Conservation (phyloP, 2,329 filamentous ascomycete species). For the Hortaea sp. region DNA sequence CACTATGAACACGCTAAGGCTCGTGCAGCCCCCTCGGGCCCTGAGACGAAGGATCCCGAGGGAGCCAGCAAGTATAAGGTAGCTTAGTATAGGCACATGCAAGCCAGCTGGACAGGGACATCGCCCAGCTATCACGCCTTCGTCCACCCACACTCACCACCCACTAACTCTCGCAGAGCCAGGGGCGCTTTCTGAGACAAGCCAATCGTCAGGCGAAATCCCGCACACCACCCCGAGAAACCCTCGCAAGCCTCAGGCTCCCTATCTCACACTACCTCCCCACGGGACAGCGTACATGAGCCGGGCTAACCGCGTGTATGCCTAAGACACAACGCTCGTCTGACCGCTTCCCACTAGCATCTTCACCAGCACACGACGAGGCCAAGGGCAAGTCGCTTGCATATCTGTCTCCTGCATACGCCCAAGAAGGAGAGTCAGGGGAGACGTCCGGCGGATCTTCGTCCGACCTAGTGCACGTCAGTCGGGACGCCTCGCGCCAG, state of each 20-base stretch:
- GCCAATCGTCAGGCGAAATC: not conserved
- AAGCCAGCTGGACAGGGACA: not conserved
- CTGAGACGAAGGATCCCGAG: too few relatives aligned
- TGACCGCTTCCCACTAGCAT: conserved; percentile 2
- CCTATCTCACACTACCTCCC: not conserved
- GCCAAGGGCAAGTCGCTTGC: conserved; percentile 4
- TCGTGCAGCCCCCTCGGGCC: too few relatives aligned
- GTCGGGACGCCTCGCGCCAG: conserved; percentile 20
- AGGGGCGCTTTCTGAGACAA: not conserved
- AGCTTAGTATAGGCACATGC: not conserved
- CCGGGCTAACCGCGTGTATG: conserved; percentile 17
- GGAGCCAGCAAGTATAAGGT: too few relatives aligned
- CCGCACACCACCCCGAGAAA: not conserved
- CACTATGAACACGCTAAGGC: too few relatives aligned
- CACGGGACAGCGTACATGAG: not conserved
- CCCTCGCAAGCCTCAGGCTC: not conserved
- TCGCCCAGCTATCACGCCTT: not conserved
- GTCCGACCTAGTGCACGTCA: conserved; percentile 21
- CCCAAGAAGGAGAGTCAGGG: conserved; percentile 6
- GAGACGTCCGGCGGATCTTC: conserved; percentile 12
- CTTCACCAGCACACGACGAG: not conserved
- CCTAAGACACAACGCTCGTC: conserved; percentile 10
- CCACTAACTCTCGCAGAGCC: not conserved
- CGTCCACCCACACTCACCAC: not conserved
- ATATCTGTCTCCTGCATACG: conserved; percentile 14